Conservation (phyloP, 1,139 yeast species). For the Meyerozyma carpophila region DNA sequence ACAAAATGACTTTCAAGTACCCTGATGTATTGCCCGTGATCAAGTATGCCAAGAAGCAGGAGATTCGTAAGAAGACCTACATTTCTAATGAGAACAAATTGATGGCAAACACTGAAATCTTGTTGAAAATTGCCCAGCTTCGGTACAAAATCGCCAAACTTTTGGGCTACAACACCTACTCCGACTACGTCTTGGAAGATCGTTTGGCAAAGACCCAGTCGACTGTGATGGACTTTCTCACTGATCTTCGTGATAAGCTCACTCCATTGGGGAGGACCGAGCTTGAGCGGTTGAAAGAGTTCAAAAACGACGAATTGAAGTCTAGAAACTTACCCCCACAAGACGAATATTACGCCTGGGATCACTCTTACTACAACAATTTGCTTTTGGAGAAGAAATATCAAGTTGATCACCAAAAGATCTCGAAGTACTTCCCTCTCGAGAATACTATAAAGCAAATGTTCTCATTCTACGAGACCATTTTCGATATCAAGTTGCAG, state of each 20-base stretch:
- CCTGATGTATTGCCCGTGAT: slow-evolving; percentile 77
- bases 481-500: slow-evolving; percentile 63
- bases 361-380: slow-evolving; percentile 60
- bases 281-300: slow-evolving; percentile 36
- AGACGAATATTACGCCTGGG: slow-evolving; percentile 64
- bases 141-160: slow-evolving; percentile 58
- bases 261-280: slow-evolving; percentile 57
- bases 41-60: slow-evolving; percentile 58
- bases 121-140: slow-evolving; percentile 53
- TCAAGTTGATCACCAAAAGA: slow-evolving; percentile 64
- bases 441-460: slow-evolving; percentile 61
- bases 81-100: slow-evolving; percentile 64
- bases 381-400: slow-evolving; percentile 60
- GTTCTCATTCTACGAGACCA: slow-evolving; percentile 63
- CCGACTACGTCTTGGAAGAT: slow-evolving; percentile 66
- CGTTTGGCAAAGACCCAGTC: slow-evolving; percentile 72
- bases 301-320: slow-evolving; percentile 51
- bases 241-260: slow-evolving; percentile 55
- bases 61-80: slow-evolving; percentile 62
- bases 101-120: slow-evolving; percentile 54
- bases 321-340: slow-evolving; percentile 36
- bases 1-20: slow-evolving; percentile 68
- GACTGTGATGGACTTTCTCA: slow-evolving; percentile 54
- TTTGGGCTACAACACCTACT: slow-evolving; percentile 62
- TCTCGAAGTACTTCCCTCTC: slow-evolving; percentile 76